These are phyloP conservation scores for Wickerhamomyces sp. DNA, from an alignment of 1,139 yeast genomes.

Conservation along the genomic window DNA sequence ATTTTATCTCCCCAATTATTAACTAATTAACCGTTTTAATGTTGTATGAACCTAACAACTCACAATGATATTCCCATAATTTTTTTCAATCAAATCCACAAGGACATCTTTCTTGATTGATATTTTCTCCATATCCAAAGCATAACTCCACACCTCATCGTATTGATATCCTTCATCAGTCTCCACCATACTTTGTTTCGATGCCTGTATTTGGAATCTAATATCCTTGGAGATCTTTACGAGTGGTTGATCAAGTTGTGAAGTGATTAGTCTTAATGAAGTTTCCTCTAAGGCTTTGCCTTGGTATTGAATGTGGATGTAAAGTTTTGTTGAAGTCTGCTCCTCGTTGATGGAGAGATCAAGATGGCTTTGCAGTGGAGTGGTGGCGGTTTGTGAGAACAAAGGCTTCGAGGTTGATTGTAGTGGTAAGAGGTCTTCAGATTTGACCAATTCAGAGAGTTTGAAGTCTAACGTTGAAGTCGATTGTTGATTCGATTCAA, in stretches of 20 bases:
- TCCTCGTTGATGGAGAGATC: constrained; percentile 12
- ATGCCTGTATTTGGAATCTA: not conserved
- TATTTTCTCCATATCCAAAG: constrained; percentile 5
- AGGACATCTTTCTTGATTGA: constrained; percentile 2
- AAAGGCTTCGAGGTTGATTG: constrained; percentile 2
- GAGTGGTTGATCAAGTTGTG: not conserved
- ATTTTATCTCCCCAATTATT: too few species aligned
- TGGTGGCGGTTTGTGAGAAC: not conserved
- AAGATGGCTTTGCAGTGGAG: constrained; percentile 6
- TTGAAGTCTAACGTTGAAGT: not conserved
- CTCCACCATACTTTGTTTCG: constrained; percentile 4
- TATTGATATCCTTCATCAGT: constrained; percentile 9
- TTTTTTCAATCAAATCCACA: constrained; percentile 5
- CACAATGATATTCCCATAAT: constrained; percentile 2
- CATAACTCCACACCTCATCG: constrained; percentile 7
- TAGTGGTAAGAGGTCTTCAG: constrained; percentile 4
- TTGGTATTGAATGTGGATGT: constrained; percentile 5
- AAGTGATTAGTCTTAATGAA: constrained; percentile 1
- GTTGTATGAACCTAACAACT: too few species aligned
- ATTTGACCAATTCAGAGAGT: constrained; percentile 3
- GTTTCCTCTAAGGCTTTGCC: constrained; percentile 7
- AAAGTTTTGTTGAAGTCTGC: constrained; percentile 7
- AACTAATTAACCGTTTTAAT: too few species aligned
- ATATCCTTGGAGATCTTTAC: not conserved
- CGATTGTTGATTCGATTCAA: not conserved